Base-by-base conservation (phyloP, 2,329 filamentous ascomycete genomes). In the Piedraia hortae region DNA sequence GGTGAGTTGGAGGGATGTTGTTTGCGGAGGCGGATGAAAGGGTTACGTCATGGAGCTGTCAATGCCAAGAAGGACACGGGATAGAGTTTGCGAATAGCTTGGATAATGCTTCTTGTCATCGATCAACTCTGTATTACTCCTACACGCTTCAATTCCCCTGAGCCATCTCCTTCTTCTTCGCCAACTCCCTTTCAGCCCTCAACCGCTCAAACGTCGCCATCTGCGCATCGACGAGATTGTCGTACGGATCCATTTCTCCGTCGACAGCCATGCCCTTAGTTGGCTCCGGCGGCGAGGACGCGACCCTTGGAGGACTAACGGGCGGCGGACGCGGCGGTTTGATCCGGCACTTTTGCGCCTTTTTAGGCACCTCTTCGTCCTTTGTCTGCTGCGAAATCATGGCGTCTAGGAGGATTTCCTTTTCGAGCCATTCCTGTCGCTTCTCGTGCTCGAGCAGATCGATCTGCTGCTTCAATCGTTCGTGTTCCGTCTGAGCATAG, bases 351-450 rank as follows among this genome's bases (percentile, higher is more conserved):
- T 31, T 35, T 21, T 15, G 12, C 3, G 36, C 34, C 16, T 31
- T 26, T 11, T 26, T 29, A 5, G 31, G 29, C 6, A 30, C 32
- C 37, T 36, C 40, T 7, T 21, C 25, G 9, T 39, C 35, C 20
- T 37, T 29, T 4, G 44, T 34, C 3, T 39, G 34, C 4, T 39
- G 37, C 10, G 37, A 31, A 10, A 44, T 31, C 3, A 39, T 15
- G 8, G 44, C 39, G 12, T 37, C 38, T n/a, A 85, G 45, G 10
- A 82, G 44, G 14, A 74, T 56, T 44, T 85, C 73, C 44, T 82
- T 82, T 44, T 73, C 64, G 8, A 63, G 49, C 74, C 74, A 85
- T 39, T 77, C 71, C 29, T 63, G 55, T 40, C 62, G 62, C 43
- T 70, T 66, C 7, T 54, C 36, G 16, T 60, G 59, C 41, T 82